phyloP scores from a whole-genome alignment of 2,329 filamentous ascomycete species.

The Neoscytalidium dimidiatum region DNA sequence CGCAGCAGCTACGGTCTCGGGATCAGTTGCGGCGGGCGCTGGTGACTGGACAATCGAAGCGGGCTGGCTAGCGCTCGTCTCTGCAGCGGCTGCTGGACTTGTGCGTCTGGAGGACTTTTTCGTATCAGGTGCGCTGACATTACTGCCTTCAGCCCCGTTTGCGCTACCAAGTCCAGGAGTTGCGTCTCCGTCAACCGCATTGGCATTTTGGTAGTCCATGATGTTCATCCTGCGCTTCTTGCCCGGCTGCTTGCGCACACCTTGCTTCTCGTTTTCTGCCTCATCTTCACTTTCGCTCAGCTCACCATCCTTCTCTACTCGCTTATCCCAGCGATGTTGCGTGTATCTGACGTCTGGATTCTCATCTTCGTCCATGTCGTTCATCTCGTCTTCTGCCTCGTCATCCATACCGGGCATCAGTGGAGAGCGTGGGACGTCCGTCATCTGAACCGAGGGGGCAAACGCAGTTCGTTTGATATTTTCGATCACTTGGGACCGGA shows the following conservation, averaged over 20 bases:
- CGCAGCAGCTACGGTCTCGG: background rate
- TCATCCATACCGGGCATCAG: constrained; percentile 61
- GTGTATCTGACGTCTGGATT: constrained; percentile 83
- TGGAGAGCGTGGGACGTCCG: constrained; percentile 61
- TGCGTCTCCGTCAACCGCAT: constrained; percentile 39
- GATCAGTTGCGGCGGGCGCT: background rate
- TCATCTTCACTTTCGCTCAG: constrained; percentile 77
- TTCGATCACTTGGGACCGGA: constrained; percentile 65
- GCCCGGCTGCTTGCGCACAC: constrained; percentile 61
- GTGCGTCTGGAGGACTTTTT: constrained; percentile 31
- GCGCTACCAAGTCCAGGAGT: constrained; percentile 23
- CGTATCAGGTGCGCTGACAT: constrained; percentile 30
- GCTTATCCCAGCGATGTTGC: constrained; percentile 79
- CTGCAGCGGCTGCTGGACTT: constrained; percentile 13
- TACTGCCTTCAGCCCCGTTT: constrained; percentile 33
- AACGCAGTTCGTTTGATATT: constrained; percentile 65
- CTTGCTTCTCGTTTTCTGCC: constrained; percentile 78
- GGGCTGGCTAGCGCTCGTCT: background rate
- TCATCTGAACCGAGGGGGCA: constrained; percentile 65
- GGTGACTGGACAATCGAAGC: constrained; percentile 5
- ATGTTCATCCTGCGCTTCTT: constrained; percentile 57
- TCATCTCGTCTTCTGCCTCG: constrained; percentile 64
- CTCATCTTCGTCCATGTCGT: constrained; percentile 76
- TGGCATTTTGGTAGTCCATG: constrained; percentile 61
- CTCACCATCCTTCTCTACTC: constrained; percentile 74